Base-by-base conservation (phyloP, 352 stramenopile genomes). In the Pythium chondricola region DNA sequence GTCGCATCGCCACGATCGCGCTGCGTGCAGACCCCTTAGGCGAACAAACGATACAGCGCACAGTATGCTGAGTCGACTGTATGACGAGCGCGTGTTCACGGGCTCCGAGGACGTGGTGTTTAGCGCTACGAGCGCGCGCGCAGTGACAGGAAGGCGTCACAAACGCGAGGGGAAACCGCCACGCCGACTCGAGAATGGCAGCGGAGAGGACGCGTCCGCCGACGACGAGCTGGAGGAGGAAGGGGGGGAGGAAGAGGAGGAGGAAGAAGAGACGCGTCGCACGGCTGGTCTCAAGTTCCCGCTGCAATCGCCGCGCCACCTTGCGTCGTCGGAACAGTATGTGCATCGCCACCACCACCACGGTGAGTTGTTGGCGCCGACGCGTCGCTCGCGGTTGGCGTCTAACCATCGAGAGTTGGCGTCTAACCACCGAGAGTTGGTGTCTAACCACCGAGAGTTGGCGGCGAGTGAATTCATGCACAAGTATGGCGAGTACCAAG, bases 21-120 rank as follows among this genome's bases (percentile, higher is more conserved):
- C n/a, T n/a, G n/a, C n/a, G n/a, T n/a, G n/a, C n/a, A n/a, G n/a
- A n/a, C n/a, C n/a, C n/a, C n/a, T n/a, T n/a, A n/a, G n/a, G n/a
- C n/a, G n/a, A n/a, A n/a, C n/a, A n/a, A n/a, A n/a, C n/a, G n/a
- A n/a, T n/a, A n/a, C n/a, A n/a, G n/a, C n/a, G n/a, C n/a, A n/a
- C n/a, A n/a, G n/a, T n/a, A 64, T 88, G 76, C 54, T 85, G 40
- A 77, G 76, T 45, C 74, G 69, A 31, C 37, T 81, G 16, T 56
- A 81, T 43, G 74, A 85, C 46, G 61, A 61, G 54, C 76, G 74
- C 60, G 71, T 86, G 40, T 88, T 88, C 53, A 59, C 61, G 21
- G 72, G 64, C 49, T 88, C 74, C 0, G 54, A 80, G 8, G 76
- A 88, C 54, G 69, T 88, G 49, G 66, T 88, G 5, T 48, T 74